Percentiles rank a stretch among this genome's conserved stretches.
These are phyloP conservation scores for Aspergillus leporis DNA, from an alignment of 495 filamentous ascomycete species.

Conservation along the genomic window DNA sequence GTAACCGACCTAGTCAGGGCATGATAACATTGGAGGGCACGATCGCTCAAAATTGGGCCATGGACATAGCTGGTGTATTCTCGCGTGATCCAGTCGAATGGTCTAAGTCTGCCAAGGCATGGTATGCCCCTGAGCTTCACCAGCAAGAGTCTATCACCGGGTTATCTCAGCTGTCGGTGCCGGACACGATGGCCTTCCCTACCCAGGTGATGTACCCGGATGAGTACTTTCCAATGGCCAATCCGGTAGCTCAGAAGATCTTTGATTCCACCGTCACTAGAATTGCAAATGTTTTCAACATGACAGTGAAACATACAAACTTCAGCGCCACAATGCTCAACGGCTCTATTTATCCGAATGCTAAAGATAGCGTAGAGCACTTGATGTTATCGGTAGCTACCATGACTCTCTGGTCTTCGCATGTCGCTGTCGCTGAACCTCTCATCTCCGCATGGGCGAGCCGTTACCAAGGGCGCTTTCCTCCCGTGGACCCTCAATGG, in stretches of 20 bases:
- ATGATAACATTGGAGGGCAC: conserved; percentile 43
- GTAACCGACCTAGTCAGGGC: conserved; percentile 51
- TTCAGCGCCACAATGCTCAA: not conserved
- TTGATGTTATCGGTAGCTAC: conserved; percentile 1
- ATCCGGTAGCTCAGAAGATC: conserved; percentile 4
- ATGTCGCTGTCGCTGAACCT: not conserved
- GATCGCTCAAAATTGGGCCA: conserved; percentile 45
- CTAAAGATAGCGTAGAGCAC: not conserved
- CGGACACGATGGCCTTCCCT: conserved; percentile 7
- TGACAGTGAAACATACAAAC: conserved; percentile 1
- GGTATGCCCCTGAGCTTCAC: conserved; percentile 10
- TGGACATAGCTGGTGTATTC: conserved; percentile 48
- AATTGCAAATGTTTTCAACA: not conserved
- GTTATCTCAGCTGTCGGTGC: conserved; percentile 4
- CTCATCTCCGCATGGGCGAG: conserved; percentile 5
- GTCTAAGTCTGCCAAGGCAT: conserved; percentile 9
- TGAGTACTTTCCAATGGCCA: conserved; percentile 8
- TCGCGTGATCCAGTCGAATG: conserved; percentile 8
- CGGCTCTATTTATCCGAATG: not conserved
- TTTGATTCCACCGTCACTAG: not conserved
- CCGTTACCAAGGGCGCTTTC: conserved; percentile 4
- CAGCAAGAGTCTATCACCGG: conserved; percentile 7
- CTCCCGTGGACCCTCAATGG: conserved; percentile 12
- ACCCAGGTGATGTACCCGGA: conserved; percentile 4
- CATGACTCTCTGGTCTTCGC: conserved; percentile 1